Percentiles rank a stretch among this genome's conserved stretches.
These are phyloP conservation scores for Heterobasidion occidentale DNA, from an alignment of 1,284 basidiomycete species.

Conservation along the genomic window DNA sequence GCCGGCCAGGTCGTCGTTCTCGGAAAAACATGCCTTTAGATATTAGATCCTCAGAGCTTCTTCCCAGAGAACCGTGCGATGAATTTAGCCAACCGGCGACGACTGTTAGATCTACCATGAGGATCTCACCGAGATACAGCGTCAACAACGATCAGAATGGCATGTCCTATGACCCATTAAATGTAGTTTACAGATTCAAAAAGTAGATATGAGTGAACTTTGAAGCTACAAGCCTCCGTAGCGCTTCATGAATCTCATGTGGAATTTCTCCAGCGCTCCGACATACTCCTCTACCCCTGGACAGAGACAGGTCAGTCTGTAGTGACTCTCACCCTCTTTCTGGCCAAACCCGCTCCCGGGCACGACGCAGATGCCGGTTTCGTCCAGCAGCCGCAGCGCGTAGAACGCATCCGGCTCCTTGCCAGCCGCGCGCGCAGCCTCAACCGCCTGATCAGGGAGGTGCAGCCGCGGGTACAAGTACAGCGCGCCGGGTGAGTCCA, in stretches of 20 bases:
- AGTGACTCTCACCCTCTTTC: slow-evolving; percentile 80
- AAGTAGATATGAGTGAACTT: too few species aligned
- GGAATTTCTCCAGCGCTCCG: slow-evolving; percentile 79
- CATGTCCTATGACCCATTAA: too few species aligned
- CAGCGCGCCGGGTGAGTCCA: slow-evolving; percentile 83
- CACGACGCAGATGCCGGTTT: slow-evolving; percentile 90
- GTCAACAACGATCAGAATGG: too few species aligned
- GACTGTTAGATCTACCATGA: too few species aligned
- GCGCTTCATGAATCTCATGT: slow-evolving; percentile 66
- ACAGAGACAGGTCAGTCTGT: slow-evolving; percentile 83
- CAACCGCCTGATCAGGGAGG: slow-evolving; percentile 63
- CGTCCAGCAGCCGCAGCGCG: slow-evolving; percentile 73
- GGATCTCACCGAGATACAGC: too few species aligned
- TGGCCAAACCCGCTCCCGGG: slow-evolving; percentile 92
- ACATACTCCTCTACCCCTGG: slow-evolving; percentile 90
- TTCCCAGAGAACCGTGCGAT: too few species aligned
- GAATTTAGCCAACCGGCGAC: too few species aligned
- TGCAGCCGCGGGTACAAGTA: slow-evolving; percentile 80
- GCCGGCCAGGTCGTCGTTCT: too few species aligned
- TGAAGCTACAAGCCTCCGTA: slow-evolving; percentile 31
- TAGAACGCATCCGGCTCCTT: slow-evolving; percentile 88
- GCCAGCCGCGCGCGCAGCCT: slow-evolving; percentile 62
- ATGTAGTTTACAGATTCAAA: too few species aligned
- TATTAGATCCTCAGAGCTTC: too few species aligned
- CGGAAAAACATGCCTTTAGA: too few species aligned